phyloP scores from a whole-genome alignment of 345 rosid genomes.

The Hypericum perforatum region DNA sequence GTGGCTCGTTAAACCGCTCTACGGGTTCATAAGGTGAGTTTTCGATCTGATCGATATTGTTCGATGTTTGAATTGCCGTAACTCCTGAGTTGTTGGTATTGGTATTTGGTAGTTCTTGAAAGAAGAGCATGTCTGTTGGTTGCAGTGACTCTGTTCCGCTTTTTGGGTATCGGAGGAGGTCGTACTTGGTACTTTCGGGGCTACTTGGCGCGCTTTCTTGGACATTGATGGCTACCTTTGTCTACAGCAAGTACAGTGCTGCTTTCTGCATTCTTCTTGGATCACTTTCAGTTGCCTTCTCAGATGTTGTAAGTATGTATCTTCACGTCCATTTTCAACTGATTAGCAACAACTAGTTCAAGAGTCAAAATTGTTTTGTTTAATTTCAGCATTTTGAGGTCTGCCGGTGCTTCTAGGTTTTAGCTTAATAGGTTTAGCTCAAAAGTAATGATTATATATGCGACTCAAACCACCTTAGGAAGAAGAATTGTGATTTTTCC shows the following conservation, averaged over 20 bases:
- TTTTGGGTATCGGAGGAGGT: constrained; percentile 93
- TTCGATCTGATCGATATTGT: neutral
- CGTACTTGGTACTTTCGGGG: constrained; percentile 88
- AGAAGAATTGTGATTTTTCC: too few species aligned
- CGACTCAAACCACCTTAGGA: too few species aligned
- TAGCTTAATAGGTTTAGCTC: too few species aligned
- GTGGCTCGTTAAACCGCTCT: constrained; percentile 92
- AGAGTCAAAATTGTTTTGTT: too few species aligned
- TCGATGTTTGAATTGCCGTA: too few species aligned
- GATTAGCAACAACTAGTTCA: too few species aligned
- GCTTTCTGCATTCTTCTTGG: constrained; percentile 81
- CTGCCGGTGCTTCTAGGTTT: too few species aligned
- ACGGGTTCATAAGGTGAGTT: constrained; percentile 80
- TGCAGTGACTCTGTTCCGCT: constrained; percentile 84
- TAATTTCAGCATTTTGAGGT: too few species aligned
- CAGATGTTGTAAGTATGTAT: constrained; percentile 80
- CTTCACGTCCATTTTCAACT: neutral
- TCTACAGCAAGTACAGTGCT: constrained; percentile 76
- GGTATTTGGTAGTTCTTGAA: neutral
- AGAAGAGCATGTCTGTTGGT: constrained; percentile 10
- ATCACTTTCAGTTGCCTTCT: constrained; percentile 94
- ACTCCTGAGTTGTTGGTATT: neutral
- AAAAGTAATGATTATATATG: too few species aligned
- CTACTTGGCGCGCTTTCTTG: constrained; percentile 95
- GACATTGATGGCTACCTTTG: constrained; percentile 90